Percentiles rank a stretch among this genome's conserved stretches.
Conservation (phyloP, 2,329 filamentous ascomycete genomes). For the Alternaria triticimaculans region DNA sequence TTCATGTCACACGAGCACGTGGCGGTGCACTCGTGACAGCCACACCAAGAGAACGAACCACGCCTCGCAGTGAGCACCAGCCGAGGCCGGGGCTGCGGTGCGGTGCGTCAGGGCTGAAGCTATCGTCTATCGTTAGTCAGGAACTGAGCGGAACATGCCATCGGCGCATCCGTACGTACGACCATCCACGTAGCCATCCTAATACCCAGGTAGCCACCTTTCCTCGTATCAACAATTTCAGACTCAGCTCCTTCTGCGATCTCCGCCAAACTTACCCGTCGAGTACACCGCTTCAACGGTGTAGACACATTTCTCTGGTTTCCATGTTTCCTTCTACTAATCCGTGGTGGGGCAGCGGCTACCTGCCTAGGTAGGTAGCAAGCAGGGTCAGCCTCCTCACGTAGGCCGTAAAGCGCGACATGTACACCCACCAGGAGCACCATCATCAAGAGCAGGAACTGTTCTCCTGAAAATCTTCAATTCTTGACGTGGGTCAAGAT, state of each 20-base stretch:
- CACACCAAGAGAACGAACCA: neutral
- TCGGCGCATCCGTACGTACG: neutral
- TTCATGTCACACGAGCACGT: conserved; percentile 9
- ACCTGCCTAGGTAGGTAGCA: neutral
- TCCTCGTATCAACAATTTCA: neutral
- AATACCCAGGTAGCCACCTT: neutral
- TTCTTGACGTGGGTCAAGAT: neutral
- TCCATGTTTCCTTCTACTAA: neutral
- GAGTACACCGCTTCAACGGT: neutral
- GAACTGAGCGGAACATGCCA: neutral
- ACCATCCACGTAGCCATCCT: neutral
- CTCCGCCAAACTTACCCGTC: neutral
- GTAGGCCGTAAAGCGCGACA: neutral
- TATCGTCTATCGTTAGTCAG: conserved; percentile 1
- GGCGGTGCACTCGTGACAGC: conserved; percentile 8
- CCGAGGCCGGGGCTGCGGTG: neutral
- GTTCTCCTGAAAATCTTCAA: neutral
- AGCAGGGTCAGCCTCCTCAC: neutral
- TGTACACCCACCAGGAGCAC: neutral
- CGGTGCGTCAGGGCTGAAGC: neutral
- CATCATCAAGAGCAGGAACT: neutral
- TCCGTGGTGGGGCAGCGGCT: neutral
- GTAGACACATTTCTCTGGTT: neutral
- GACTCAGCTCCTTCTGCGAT: neutral
- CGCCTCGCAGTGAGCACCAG: neutral